Evolutionary conservation across 2,329 filamentous ascomycete genomes (phyloP), one percentile per base, ranked within the genome.

Genomic region (Tolypocladium nubicola): DNA sequence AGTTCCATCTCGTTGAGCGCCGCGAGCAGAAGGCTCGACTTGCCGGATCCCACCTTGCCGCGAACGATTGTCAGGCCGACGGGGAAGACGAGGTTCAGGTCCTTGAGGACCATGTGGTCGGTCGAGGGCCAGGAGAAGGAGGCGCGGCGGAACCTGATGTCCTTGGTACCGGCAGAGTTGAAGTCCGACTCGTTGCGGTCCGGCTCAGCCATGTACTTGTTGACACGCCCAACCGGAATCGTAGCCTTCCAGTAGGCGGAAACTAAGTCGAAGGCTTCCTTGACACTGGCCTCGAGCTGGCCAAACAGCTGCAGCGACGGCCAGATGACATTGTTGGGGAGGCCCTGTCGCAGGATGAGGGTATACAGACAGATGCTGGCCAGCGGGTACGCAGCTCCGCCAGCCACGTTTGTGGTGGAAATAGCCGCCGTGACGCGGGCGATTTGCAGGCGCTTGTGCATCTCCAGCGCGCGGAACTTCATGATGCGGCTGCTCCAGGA

Each of bases 161-260:
- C 73, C 11, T 57, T 63, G 8, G 61, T 69, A 52, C 60, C 61
- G 14, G 57, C 58, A 3, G 76, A 71, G 10, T 68, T 67, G 4
- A 71, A 64, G 4, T 75, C 73, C 3, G 70, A 69, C 35, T 80
- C 77, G 37, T 83, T 80, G 63, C 90, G 90, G 65, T 96, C 84
- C 0, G 89, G 89, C 69, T 96, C 91, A 0, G 77, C 75, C 89
- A 96, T 95, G 72, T 95, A 96, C 26, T 82, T 80, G 65, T 96
- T 88, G 23, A 96, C 90, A 62, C 91, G 86, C 10, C 82, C 83
- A 61, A 96, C 83, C 0, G 91, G 88, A 21, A 96, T 86, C n/a
- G 82, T 85, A 0, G 90, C 89, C 64, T 96, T 95, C 62, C 95
- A 79, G 5, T 93, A 73, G 0, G 87, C 82, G 0, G 88, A 90